Evolutionary conservation across 208 protist genomes (phyloP), one percentile per base, ranked within the genome.

Genomic region (Trypanosoma brucei): DNA sequence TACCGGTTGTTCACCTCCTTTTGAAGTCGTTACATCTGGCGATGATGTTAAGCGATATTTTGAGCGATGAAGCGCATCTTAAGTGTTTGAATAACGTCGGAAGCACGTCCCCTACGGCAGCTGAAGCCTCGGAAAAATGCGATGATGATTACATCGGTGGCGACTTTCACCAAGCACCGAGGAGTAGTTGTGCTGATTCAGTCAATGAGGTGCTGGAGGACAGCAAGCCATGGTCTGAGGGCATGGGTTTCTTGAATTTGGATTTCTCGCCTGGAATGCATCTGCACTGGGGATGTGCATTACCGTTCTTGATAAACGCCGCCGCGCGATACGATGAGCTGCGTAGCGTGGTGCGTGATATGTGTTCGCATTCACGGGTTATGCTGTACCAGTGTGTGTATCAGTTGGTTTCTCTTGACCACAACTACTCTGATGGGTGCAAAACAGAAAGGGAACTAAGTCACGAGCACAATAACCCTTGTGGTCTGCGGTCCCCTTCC

Each of bases 11-110:
- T 11, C 85, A 92, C 65, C 56, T 95, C 38, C 64, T 91, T 33
- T 37, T 88, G 22, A 95, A 95, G 68, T 81, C 83, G 8, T 70
- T 95, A 7, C 75, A 88, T 65, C 70, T 95, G 13, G 86, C 85
- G 9, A 44, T 79, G 31, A 73, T 59, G 39, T 73, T 81, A 49
- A 83, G 91, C 52, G 71, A 75, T 46, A 64, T 78, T 46, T 64
- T 62, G 56, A 58, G 7, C 13, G 35, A 36, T 59, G 31, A 22
- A 39, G 40, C 13, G 35, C 14, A 48, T 59, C 8, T 42, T 59
- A 40, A 38, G 14, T n/a, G 38, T 22, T 22, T 22, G 22, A 22
- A 22, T 22, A 22, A 22, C 22, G 22, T 22, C 22, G 22, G 22
- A 22, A 22, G 22, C 22, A 22, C 22, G 22, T 22, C 22, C 22